Evolutionary conservation across 176 grass and related monocot species (phyloP), one percentile per base, ranked within the genome.

Genomic region (Oryza glumipatula): DNA sequence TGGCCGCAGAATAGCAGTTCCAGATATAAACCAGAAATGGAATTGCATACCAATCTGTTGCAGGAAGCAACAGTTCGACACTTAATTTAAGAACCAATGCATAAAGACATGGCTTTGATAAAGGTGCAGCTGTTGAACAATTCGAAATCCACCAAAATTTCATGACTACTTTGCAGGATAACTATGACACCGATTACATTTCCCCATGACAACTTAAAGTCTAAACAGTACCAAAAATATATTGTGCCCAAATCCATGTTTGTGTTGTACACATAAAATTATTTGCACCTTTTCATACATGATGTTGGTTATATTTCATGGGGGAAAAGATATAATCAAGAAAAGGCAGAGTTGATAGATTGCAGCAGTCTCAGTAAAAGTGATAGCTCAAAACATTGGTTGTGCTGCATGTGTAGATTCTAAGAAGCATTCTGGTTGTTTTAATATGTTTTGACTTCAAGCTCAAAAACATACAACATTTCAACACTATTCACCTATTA

Each of bases 381-480:
- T 83, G 52, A 7, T 65, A 82, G 24, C 15, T 73, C 41, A 21
- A 71, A 81, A 46, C 71, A 13, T 38, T 41, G 15, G 33, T 39
- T 21, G 9, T 80, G 28, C 32, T 11, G 48, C 24, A 66, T 71
- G 41, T 39, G 7, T 30, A 70, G 6, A 68, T 74, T 58, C 6
- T 81, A 10, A 66, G 33, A 3, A 66, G 45, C 5, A 12, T 56
- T 56, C 21, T 68, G 24, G 13, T 21, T 67, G 41, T 74, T 65
- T 68, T 6, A 75, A 76, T 28, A 64, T 49, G 54, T 81, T 80
- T 80, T 66, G 45, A 30, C 33, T 80, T 75, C 21, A 65, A 72
- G 32, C 60, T 22, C 7, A 56, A 74, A 65, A 48, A 7, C 45
- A 73, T 38, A 13, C 33, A 73, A 35, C 78, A 73, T 65, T 48